phyloP scores from a whole-genome alignment of 345 rosid species.

The Mangifera indica region DNA sequence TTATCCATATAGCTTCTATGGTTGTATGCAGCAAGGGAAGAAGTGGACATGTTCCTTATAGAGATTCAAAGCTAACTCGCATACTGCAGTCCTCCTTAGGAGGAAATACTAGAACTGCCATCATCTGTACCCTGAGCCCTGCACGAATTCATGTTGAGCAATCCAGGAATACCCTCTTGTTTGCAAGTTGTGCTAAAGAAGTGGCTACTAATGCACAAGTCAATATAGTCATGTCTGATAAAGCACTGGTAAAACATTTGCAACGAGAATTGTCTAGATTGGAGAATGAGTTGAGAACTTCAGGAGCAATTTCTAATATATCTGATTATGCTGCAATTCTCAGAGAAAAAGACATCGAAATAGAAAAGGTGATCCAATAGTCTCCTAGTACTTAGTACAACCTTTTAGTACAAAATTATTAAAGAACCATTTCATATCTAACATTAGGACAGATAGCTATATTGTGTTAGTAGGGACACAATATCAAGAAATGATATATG shows the following conservation, averaged over 20 bases:
- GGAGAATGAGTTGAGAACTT: conserved; percentile 63
- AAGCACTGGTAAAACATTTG: conserved; percentile 81
- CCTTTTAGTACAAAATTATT: not conserved
- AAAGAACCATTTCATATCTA: not conserved
- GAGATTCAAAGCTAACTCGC: conserved; percentile 95
- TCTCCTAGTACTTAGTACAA: conserved; percentile 4
- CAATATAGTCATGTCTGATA: conserved; percentile 84
- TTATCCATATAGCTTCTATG: conserved; percentile 18
- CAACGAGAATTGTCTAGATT: conserved; percentile 85
- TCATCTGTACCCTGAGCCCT: conserved; percentile 93
- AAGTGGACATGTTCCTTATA: conserved; percentile 80
- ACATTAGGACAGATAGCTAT: conserved; percentile 10
- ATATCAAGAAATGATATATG: not conserved
- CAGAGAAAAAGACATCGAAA: conserved; percentile 74
- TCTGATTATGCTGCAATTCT: conserved; percentile 48
- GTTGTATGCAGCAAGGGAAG: conserved; percentile 82
- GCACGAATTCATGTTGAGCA: conserved; percentile 92
- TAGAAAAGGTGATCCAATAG: conserved; percentile 57
- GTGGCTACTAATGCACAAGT: conserved; percentile 88
- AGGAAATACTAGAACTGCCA: conserved; percentile 90
- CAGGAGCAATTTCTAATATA: conserved; percentile 36
- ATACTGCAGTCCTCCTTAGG: conserved; percentile 90
- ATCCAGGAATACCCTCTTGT: conserved; percentile 86
- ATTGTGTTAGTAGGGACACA: not conserved
- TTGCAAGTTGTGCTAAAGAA: conserved; percentile 95